phyloP scores from a whole-genome alignment of 2,329 filamentous ascomycete species.

The Bipolaris victoriae region DNA sequence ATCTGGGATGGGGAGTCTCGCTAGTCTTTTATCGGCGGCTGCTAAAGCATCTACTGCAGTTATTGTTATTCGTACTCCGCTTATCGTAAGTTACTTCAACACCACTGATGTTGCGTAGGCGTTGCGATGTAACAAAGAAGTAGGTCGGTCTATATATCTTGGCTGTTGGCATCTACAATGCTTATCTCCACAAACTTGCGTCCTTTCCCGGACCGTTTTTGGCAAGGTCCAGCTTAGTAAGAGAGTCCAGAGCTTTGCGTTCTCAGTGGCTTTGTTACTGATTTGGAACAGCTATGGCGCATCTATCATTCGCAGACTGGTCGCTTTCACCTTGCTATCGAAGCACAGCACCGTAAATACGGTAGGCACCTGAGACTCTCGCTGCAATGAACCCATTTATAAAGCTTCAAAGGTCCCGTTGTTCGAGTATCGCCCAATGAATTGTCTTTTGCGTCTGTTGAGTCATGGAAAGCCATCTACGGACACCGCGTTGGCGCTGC shows the following conservation, averaged over 20 bases:
- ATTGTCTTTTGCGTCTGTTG: background rate
- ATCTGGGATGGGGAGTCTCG: too few species aligned
- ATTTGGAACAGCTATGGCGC: background rate
- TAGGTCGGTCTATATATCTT: too few species aligned
- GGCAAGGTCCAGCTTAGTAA: background rate
- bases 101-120: too few species aligned
- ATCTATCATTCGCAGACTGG: background rate
- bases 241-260: background rate
- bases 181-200: background rate
- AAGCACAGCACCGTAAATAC: background rate
- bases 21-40: too few species aligned
- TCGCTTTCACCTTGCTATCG: background rate
- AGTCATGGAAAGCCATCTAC: slow-evolving; percentile 2
- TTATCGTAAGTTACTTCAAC: too few species aligned
- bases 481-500: background rate
- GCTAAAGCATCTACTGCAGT: too few species aligned
- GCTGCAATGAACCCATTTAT: background rate
- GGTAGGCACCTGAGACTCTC: background rate
- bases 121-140: too few species aligned
- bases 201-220: background rate
- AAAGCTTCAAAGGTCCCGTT: background rate
- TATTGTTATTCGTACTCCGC: too few species aligned
- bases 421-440: slow-evolving; percentile 6
- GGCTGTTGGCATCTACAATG: background rate
- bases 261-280: too few species aligned